Evolutionary conservation across 306 rosid species (phyloP).

Genomic region (Rosa lucieae): DNA sequence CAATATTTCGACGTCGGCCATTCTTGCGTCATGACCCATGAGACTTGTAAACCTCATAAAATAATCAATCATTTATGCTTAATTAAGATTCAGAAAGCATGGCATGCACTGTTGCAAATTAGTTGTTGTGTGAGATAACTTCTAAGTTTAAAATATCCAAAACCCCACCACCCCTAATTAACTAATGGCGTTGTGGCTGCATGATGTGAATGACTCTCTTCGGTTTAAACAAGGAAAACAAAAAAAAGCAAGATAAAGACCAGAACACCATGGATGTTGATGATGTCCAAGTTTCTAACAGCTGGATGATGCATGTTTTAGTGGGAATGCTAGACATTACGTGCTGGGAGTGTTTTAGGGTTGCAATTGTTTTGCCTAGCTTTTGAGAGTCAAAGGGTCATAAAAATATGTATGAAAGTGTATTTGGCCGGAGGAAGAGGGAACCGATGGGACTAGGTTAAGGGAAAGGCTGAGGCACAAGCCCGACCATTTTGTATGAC

Average conservation of each 20-base stretch:
- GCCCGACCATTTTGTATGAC: neutral
- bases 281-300: neutral
- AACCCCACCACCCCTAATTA: neutral
- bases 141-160: neutral
- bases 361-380: neutral
- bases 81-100: neutral
- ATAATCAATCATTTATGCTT: neutral
- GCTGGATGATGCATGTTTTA: slow-evolving; percentile 2
- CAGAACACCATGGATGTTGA: neutral
- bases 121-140: neutral
- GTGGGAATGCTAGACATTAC: neutral
- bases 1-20: neutral
- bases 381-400: neutral
- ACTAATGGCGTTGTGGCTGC: neutral
- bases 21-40: slow-evolving; percentile 8
- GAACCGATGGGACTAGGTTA: neutral
- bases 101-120: neutral
- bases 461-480: neutral
- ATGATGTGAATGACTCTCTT: neutral
- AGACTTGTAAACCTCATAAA: neutral
- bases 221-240: neutral
- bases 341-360: neutral
- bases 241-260: neutral
- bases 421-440: neutral
- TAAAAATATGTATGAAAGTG: neutral